These are phyloP conservation scores for Cyberlindnera americana DNA, from an alignment of 805 yeast species.

Conservation along the genomic window DNA sequence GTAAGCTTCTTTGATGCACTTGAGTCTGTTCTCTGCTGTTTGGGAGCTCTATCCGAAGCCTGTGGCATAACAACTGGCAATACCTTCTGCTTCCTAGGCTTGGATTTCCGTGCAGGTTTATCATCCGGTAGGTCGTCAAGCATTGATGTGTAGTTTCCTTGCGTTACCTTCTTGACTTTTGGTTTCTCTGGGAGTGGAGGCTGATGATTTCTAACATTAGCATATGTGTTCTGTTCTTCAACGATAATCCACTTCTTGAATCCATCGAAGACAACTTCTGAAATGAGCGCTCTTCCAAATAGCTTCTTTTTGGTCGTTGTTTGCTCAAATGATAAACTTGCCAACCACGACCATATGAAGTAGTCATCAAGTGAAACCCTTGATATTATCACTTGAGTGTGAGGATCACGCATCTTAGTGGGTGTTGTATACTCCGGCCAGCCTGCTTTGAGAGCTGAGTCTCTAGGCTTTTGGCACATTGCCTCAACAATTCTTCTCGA, in stretches of 20 bases:
- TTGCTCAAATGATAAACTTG: constrained; percentile 72
- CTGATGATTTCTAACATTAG: constrained; percentile 20
- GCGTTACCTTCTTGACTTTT: constrained; percentile 17
- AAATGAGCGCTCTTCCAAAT: constrained; percentile 78
- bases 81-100: constrained; percentile 10
- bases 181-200: constrained; percentile 23
- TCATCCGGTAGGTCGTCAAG: constrained; percentile 21
- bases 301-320: constrained; percentile 57
- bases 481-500: constrained; percentile 53
- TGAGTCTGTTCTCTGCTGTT: constrained; percentile 7
- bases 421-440: constrained; percentile 35
- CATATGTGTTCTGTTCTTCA: constrained; percentile 55
- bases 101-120: background rate
- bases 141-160: constrained; percentile 24
- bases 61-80: constrained; percentile 6
- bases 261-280: constrained; percentile 76
- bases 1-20: constrained; percentile 12
- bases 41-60: constrained; percentile 2
- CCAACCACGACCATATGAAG: constrained; percentile 89
- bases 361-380: constrained; percentile 79
- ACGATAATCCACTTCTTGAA: constrained; percentile 76
- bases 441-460: constrained; percentile 37
- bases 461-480: constrained; percentile 33
- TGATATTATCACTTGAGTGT: constrained; percentile 37
- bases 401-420: constrained; percentile 20